These are phyloP conservation scores for Hevea brasiliensis DNA, from an alignment of 345 rosid species.

Conservation along the genomic window DNA sequence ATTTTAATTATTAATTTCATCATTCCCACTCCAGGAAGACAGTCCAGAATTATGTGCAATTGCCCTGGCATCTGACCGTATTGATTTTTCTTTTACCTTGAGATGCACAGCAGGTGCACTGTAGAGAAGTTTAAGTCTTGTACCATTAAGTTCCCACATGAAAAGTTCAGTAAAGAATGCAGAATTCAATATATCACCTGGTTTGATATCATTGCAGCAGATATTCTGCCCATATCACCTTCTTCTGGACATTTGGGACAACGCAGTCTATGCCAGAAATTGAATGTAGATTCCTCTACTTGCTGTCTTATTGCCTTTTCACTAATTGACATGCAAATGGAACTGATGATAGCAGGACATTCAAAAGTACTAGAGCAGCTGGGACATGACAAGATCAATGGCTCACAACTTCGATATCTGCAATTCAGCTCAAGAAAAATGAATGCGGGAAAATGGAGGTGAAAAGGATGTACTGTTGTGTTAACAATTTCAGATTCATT, in stretches of 20 bases:
- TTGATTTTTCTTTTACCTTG: background rate
- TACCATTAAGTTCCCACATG: background rate
- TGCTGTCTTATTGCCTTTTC: constrained; percentile 40
- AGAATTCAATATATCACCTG: constrained; percentile 46
- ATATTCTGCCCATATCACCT: constrained; percentile 57
- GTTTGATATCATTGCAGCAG: constrained; percentile 81
- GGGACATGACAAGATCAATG: constrained; percentile 74
- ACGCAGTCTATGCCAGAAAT: constrained; percentile 70
- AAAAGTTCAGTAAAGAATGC: background rate
- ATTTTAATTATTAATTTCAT: background rate
- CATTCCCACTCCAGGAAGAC: background rate
- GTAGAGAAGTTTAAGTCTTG: background rate
- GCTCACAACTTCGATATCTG: constrained; percentile 83
- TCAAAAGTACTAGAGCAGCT: constrained; percentile 73
- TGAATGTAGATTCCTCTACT: constrained; percentile 43
- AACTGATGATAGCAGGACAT: constrained; percentile 67
- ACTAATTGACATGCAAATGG: constrained; percentile 38
- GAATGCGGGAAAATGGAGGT: background rate
- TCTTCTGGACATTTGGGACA: constrained; percentile 77
- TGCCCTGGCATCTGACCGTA: background rate
- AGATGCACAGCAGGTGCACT: no score
- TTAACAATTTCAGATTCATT: background rate
- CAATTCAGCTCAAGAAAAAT: constrained; percentile 15
- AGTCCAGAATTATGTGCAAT: background rate
- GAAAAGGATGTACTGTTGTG: background rate